Conservation (phyloP, 495 filamentous ascomycete species). For the Trichodelitschia bisporula region DNA sequence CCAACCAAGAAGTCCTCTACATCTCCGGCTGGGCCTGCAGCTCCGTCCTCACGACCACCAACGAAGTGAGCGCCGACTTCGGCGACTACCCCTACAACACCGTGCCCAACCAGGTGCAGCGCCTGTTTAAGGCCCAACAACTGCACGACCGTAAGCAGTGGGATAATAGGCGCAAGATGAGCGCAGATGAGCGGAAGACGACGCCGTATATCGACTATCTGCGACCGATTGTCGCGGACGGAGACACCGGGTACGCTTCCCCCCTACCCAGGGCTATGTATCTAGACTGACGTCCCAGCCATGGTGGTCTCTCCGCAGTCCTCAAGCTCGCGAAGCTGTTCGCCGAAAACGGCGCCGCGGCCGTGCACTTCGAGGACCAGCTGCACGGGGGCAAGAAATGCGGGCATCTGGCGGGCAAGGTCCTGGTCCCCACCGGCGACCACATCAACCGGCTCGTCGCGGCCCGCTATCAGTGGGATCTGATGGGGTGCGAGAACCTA, state of each 20-base stretch:
- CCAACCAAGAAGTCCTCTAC: conserved; percentile 87
- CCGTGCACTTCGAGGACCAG: conserved; percentile 94
- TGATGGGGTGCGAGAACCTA: conserved; percentile 87
- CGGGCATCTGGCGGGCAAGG: conserved; percentile 89
- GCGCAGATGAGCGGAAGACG: conserved; percentile 36
- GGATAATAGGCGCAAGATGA: conserved; percentile 59
- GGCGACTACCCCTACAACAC: conserved; percentile 98
- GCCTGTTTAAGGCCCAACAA: conserved; percentile 85
- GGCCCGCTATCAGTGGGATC: conserved; percentile 89
- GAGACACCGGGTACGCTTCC: too few relatives aligned
- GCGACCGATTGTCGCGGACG: conserved; percentile 89
- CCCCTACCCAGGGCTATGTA: too few relatives aligned
- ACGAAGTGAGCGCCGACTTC: conserved; percentile 92
- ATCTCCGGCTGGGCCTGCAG: conserved; percentile 95
- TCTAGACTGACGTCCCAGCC: too few relatives aligned
- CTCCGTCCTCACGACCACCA: conserved; percentile 70
- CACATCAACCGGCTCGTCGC: conserved; percentile 90
- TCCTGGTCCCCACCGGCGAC: conserved; percentile 78
- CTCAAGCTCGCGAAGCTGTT: conserved; percentile 95
- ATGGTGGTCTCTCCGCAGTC: conserved; percentile 70
- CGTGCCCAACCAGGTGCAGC: conserved; percentile 91
- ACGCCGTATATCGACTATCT: conserved; percentile 79
- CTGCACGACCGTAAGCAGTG: conserved; percentile 92
- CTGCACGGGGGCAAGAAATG: conserved; percentile 97
- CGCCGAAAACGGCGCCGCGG: conserved; percentile 92